Percentiles rank a stretch among this genome's conserved stretches.
Evolutionary conservation across 192 early-diverging fungal species (phyloP).

Genomic region (Funneliformis geosporum): DNA sequence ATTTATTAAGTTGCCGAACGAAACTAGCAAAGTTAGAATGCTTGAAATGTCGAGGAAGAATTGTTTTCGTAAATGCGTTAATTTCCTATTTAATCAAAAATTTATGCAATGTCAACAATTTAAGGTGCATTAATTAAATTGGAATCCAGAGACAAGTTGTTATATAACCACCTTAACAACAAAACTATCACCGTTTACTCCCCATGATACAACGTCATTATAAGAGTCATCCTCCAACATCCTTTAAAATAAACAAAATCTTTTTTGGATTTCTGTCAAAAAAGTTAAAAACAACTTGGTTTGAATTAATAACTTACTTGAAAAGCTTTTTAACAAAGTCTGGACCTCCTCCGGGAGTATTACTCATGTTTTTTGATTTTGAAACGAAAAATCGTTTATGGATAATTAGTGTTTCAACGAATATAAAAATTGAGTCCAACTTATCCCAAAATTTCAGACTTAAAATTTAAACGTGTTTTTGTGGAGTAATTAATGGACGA

Average conservation of each 20-base stretch:
- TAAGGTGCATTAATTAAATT: neutral
- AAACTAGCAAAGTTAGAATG: conserved; percentile 73
- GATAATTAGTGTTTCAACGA: neutral
- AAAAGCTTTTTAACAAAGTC: conserved; percentile 56
- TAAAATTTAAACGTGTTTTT: neutral
- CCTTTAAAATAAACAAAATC: conserved; percentile 34
- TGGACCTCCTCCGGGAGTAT: conserved; percentile 42
- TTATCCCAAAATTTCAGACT: neutral
- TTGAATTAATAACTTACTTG: conserved; percentile 31
- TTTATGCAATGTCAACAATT: neutral
- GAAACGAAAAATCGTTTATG: neutral
- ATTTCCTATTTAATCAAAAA: conserved; percentile 49
- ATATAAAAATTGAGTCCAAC: no score
- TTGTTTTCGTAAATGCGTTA: conserved; percentile 64
- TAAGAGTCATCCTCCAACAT: conserved; percentile 71
- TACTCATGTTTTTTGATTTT: conserved; percentile 5
- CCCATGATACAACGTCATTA: conserved; percentile 62
- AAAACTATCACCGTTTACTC: conserved; percentile 63
- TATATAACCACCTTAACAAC: conserved; percentile 51
- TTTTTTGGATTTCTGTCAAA: conserved; percentile 36
- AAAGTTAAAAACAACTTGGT: conserved; percentile 10
- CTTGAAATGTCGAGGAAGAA: conserved; percentile 71
- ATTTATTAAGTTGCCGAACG: conserved; percentile 79
- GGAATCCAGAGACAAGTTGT: neutral
- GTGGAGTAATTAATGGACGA: neutral